phyloP scores from a whole-genome alignment of 768 basidiomycete genomes.

The Lentinula aciculospora region DNA sequence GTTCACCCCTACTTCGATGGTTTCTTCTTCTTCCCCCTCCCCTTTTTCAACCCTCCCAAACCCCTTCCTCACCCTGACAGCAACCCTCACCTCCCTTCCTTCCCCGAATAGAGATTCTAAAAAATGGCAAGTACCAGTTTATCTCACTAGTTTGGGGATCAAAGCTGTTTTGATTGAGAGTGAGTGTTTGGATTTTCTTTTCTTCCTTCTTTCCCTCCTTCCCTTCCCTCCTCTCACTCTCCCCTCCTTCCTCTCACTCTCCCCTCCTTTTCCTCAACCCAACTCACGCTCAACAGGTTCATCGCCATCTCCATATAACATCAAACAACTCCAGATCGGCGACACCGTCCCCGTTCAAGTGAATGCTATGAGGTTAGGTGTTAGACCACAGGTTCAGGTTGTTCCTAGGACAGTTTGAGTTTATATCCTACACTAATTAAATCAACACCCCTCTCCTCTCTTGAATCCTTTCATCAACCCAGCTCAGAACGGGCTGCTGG shows the following conservation, averaged over 20 bases:
- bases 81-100: neutral
- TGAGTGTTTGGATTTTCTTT: neutral
- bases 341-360: conserved; percentile 10
- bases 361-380: conserved; percentile 21
- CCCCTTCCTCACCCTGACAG: neutral
- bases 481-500: no score
- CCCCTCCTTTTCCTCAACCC: neutral
- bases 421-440: no score
- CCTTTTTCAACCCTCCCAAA: neutral
- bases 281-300: neutral
- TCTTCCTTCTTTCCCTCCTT: no score
- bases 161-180: neutral
- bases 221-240: neutral
- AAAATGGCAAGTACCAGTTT: conserved; percentile 17
- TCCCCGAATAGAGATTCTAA: conserved; percentile 8
- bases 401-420: no score
- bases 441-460: no score
- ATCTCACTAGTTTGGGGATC: neutral
- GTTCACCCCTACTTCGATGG: neutral
- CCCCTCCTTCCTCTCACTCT: no score
- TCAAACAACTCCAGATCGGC: neutral
- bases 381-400: conserved; percentile 19
- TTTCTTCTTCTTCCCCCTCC: neutral
- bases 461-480: no score
- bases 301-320: neutral